Conservation (phyloP, 1,139 yeast genomes). For the Hyphopichia pseudoburtonii region DNA sequence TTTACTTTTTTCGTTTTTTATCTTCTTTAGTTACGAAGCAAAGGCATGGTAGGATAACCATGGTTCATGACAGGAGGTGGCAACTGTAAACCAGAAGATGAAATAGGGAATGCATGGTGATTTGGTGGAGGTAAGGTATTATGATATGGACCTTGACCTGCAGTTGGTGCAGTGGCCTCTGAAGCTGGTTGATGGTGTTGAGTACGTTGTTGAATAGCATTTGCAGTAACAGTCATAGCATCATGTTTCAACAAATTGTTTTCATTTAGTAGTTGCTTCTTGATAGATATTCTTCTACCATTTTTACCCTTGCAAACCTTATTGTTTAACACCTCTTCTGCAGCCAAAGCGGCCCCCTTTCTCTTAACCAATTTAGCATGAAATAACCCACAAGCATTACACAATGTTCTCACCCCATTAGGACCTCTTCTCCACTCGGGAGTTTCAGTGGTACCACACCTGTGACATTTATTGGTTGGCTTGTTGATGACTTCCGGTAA, state of each 20-base stretch:
- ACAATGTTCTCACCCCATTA: conserved; percentile 76
- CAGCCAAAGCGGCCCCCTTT: conserved; percentile 66
- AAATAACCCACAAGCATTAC: conserved; percentile 88
- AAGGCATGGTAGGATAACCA: conserved; percentile 13
- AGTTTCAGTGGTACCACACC: conserved; percentile 77
- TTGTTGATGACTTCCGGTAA: conserved; percentile 38
- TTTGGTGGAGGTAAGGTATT: conserved; percentile 3
- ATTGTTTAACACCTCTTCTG: conserved; percentile 46
- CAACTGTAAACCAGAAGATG: conserved; percentile 11
- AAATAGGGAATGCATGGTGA: conserved; percentile 7
- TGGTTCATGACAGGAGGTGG: conserved; percentile 16
- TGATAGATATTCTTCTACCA: conserved; percentile 43
- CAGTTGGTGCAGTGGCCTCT: no score
- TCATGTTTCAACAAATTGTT: neutral
- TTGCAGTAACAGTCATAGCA: neutral
- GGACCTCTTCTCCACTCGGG: conserved; percentile 96
- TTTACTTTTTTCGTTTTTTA: no score
- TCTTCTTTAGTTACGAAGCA: conserved; percentile 14
- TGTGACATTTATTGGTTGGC: conserved; percentile 36
- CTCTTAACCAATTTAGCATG: conserved; percentile 72
- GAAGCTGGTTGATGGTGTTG: conserved; percentile 2
- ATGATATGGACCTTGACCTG: conserved; percentile 5
- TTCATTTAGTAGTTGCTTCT: conserved; percentile 16
- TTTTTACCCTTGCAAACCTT: conserved; percentile 49
- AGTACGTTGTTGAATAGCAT: neutral